Percentiles rank a stretch among this genome's conserved stretches.
phyloP scores from a whole-genome alignment of 345 rosid species.

The thale cress (Arabidopsis thaliana) region TAIR10.1 NC_003070.9:71501-72000 shows the following conservation, averaged over 20 bases:
- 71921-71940: conserved; percentile 26
- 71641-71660: background rate
- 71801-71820: background rate
- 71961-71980: conserved; percentile 85
- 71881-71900: background rate
- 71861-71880: background rate
- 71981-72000: conserved; percentile 58
- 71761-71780: background rate
- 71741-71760: background rate
- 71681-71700: background rate
- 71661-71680: background rate
- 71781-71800: background rate
- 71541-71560: background rate
- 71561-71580: background rate
- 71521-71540: background rate
- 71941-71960: conserved; percentile 77
- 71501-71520: conserved; percentile 2
- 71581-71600: background rate
- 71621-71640: background rate
- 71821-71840: background rate
- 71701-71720: background rate
- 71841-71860: background rate
- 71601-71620: background rate
- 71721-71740: background rate
- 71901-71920: conserved; percentile 10